These are phyloP conservation scores for Tricladium varicosporioides DNA, from an alignment of 2,329 filamentous ascomycete species.

Conservation along the genomic window DNA sequence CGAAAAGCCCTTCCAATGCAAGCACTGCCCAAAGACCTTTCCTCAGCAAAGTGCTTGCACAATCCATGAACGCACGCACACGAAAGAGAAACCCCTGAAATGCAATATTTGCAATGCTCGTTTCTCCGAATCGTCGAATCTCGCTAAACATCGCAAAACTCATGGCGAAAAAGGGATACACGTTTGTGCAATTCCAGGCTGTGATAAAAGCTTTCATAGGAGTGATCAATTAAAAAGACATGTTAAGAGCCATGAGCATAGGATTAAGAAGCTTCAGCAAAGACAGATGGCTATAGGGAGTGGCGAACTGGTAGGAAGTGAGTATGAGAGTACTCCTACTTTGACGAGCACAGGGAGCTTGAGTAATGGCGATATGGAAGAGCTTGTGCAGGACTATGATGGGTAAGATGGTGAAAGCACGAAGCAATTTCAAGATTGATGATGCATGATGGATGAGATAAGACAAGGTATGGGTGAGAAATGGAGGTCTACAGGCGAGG, in stretches of 20 bases:
- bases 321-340: neutral
- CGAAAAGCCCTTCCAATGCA: constrained; percentile 60
- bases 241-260: constrained; percentile 3
- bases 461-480: no score
- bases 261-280: neutral
- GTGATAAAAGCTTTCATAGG: constrained; percentile 56
- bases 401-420: no score
- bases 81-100: constrained; percentile 59
- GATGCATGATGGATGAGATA: no score
- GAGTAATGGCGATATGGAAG: neutral
- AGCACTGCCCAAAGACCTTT: constrained; percentile 54
- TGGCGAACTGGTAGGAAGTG: neutral
- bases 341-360: neutral
- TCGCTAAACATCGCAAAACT: constrained; percentile 64
- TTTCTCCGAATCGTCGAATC: constrained; percentile 65
- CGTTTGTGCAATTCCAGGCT: constrained; percentile 47
- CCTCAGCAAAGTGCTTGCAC: constrained; percentile 67
- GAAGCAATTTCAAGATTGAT: no score
- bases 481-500: no score
- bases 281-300: neutral
- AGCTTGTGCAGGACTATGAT: no score
- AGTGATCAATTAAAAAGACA: constrained; percentile 61
- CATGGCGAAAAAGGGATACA: constrained; percentile 53
- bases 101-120: constrained; percentile 57
- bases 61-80: constrained; percentile 67